Percentiles rank a stretch among this genome's conserved stretches.
phyloP scores from a whole-genome alignment of 2,329 filamentous ascomycete species.

The Tympanopsis confertula region DNA sequence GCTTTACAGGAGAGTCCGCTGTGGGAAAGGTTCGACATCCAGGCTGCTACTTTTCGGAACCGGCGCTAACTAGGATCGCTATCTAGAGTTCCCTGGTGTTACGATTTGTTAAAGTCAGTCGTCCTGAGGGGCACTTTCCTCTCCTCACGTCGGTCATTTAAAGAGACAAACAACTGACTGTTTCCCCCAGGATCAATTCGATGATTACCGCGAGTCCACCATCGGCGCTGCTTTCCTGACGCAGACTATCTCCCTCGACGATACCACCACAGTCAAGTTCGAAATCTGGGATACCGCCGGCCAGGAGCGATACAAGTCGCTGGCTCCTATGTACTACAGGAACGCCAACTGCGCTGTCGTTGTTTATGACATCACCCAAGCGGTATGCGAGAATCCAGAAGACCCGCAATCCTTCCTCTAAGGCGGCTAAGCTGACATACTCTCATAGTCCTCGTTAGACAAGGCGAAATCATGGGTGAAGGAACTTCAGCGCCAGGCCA shows the following conservation, averaged over 20 bases:
- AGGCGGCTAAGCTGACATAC: too few species aligned
- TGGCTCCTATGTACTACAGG: conserved; percentile 98
- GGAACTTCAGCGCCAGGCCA: conserved; percentile 94
- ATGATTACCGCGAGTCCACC: conserved; percentile 90
- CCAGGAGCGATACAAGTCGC: conserved; percentile 96
- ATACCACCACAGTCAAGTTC: conserved; percentile 97
- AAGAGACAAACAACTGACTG: background rate
- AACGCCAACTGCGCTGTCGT: conserved; percentile 99
- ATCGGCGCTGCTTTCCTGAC: conserved; percentile 98
- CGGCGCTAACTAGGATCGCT: conserved; percentile 2
- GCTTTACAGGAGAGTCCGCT: conserved; percentile 76
- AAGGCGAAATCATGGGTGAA: conserved; percentile 99
- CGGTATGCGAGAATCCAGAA: conserved; percentile 63
- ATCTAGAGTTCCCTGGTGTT: conserved; percentile 86
- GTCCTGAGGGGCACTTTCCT: conserved; percentile 1
- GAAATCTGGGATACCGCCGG: conserved; percentile 99
- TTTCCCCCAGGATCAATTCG: conserved; percentile 84
- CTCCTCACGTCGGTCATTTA: conserved; percentile 6
- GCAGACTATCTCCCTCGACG: conserved; percentile 95
- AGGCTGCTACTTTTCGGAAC: background rate
- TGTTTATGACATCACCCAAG: conserved; percentile 98
- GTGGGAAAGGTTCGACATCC: conserved; percentile 74
- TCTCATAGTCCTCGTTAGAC: conserved; percentile 73
- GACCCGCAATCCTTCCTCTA: too few species aligned
- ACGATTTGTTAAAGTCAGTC: conserved; percentile 88